These are phyloP conservation scores for Plasmodium falciparum DNA, from an alignment of 169 alveolate genomes.

Conservation along the genomic window DNA sequence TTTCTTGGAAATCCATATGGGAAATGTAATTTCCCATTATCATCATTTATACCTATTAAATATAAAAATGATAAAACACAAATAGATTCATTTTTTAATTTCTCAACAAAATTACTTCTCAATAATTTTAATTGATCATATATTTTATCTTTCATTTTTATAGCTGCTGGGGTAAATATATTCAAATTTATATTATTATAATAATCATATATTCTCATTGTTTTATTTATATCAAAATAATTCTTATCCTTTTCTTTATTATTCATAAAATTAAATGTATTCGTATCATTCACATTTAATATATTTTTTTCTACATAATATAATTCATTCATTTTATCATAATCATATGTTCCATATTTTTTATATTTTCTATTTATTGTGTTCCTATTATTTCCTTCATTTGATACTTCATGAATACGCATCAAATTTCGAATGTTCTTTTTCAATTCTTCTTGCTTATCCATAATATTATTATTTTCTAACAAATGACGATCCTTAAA, in stretches of 20 bases:
- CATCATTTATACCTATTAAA: conserved; percentile 86
- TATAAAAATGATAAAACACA: conserved; percentile 88
- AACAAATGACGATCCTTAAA: neutral
- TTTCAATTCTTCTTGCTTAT: neutral
- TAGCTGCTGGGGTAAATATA: conserved; percentile 55
- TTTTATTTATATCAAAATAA: neutral
- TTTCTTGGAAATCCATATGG: conserved; percentile 92
- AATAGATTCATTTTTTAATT: conserved; percentile 44
- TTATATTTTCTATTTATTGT: neutral
- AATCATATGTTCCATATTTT: neutral
- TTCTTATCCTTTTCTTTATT: too few species aligned
- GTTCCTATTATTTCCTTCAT: neutral
- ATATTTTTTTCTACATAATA: too few species aligned
- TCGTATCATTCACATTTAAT: too few species aligned
- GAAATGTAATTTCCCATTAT: conserved; percentile 82
- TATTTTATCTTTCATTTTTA: conserved; percentile 21
- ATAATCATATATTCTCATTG: conserved; percentile 2
- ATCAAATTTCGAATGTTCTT: neutral
- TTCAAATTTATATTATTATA: conserved; percentile 17
- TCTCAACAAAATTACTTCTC: conserved; percentile 27
- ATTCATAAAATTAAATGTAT: too few species aligned
- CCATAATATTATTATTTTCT: neutral
- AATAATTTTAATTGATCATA: conserved; percentile 67
- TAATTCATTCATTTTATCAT: too few species aligned
- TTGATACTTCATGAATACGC: neutral